A percentile compares a stretch with the other conserved stretches of the same genome.
These are phyloP conservation scores for Wallacemonas sp. DNA, from an alignment of 208 protist species.

Conservation along the genomic window DNA sequence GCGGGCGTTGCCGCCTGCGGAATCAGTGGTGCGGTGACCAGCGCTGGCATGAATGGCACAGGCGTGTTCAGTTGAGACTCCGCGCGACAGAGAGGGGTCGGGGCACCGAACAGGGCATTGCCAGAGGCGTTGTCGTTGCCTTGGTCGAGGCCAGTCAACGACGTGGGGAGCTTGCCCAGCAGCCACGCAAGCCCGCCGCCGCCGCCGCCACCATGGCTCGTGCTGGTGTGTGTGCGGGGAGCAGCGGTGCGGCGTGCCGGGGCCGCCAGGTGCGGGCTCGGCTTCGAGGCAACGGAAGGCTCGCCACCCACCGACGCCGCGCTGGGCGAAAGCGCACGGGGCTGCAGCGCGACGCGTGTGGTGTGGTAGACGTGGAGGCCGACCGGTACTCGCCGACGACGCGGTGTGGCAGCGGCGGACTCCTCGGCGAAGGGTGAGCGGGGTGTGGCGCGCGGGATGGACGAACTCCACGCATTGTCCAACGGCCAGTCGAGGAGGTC, in stretches of 20 bases:
- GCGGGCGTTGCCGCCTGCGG: not conserved
- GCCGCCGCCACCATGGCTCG: not conserved
- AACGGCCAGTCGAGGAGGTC: no score
- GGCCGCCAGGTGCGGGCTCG: not conserved
- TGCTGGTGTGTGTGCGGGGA: not conserved
- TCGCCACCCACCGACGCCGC: not conserved
- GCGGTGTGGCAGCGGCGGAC: no score
- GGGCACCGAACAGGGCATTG: not conserved
- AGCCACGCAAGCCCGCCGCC: not conserved
- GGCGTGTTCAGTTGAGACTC: not conserved
- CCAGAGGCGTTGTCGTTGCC: not conserved
- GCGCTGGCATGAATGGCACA: conserved; percentile 1
- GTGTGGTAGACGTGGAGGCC: conserved; percentile 1
- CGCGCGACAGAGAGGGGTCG: conserved; percentile 1
- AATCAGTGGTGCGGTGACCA: conserved; percentile 8
- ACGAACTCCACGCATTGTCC: no score
- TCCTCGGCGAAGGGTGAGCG: no score
- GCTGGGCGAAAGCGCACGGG: not conserved
- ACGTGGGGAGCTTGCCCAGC: not conserved
- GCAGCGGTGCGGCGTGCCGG: no score
- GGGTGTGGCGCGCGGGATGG: no score
- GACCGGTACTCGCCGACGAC: not conserved
- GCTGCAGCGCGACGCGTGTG: not conserved
- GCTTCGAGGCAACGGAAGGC: not conserved
- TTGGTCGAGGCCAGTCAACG: not conserved